phyloP scores from a whole-genome alignment of 2,329 filamentous ascomycete species.

The Fusarium tupiense region DNA sequence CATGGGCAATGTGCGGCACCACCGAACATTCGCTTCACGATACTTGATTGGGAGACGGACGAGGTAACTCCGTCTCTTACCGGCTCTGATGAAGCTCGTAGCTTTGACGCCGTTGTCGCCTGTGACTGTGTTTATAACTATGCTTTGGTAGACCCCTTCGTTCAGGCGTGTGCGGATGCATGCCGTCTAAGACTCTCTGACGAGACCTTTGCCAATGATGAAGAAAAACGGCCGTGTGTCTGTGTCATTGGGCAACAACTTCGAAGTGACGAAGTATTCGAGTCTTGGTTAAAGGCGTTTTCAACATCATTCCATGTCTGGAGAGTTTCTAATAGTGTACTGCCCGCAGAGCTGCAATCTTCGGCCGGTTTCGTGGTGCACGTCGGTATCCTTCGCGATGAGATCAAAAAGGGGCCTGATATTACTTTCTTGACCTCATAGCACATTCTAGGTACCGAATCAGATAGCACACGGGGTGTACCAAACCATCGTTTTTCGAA shows the following conservation, averaged over 20 bases:
- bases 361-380: slow-evolving; percentile 85
- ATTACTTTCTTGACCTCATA: neutral
- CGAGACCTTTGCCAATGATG: slow-evolving; percentile 20
- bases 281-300: slow-evolving; percentile 80
- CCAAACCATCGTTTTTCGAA: neutral
- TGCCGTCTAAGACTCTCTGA: slow-evolving; percentile 65
- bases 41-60: slow-evolving; percentile 86
- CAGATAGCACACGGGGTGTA: neutral
- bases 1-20: slow-evolving; percentile 6
- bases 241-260: slow-evolving; percentile 91
- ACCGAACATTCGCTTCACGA: slow-evolving; percentile 62
- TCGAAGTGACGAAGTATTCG: slow-evolving; percentile 84
- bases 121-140: slow-evolving; percentile 98
- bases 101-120: slow-evolving; percentile 80
- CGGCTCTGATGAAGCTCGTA: slow-evolving; percentile 47
- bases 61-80: slow-evolving; percentile 58
- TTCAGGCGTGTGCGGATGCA: slow-evolving; percentile 80
- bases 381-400: slow-evolving; percentile 69
- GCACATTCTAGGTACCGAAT: neutral
- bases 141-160: slow-evolving; percentile 80
- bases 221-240: slow-evolving; percentile 62
- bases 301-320: slow-evolving; percentile 75
- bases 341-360: slow-evolving; percentile 68
- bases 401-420: neutral
- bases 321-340: slow-evolving; percentile 73